phyloP scores from a whole-genome alignment of 768 basidiomycete species.

The Xerocomellus chrysenteron region DNA sequence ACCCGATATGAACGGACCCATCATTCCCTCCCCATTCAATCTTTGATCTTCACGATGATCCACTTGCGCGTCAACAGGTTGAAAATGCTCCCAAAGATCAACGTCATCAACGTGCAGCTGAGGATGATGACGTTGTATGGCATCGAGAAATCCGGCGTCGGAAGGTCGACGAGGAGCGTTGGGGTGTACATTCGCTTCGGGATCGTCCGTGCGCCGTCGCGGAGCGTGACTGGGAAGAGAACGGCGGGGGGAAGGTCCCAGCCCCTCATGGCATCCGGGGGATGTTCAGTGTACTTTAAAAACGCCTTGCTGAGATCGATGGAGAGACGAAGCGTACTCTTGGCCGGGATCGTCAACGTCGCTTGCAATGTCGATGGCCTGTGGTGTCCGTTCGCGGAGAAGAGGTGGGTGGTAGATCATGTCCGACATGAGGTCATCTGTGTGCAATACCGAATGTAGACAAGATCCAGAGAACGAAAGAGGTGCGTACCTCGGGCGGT shows the following conservation, averaged over 20 bases:
- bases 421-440: constrained; percentile 64
- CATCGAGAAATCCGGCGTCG: constrained; percentile 99
- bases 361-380: constrained; percentile 72
- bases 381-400: constrained; percentile 14
- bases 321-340: constrained; percentile 58
- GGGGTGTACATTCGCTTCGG: constrained; percentile 67
- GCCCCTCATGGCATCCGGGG: constrained; percentile 91
- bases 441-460: not conserved
- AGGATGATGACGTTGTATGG: constrained; percentile 99
- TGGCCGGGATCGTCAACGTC: constrained; percentile 65
- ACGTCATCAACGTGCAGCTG: constrained; percentile 85
- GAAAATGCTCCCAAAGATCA: constrained; percentile 92
- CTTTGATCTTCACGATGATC: constrained; percentile 47
- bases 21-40: constrained; percentile 4
- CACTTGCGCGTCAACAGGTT: constrained; percentile 83
- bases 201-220: no score
- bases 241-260: constrained; percentile 92
- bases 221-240: no score
- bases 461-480: no score
- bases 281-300: constrained; percentile 92
- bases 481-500: constrained; percentile 42
- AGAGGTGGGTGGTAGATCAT: constrained; percentile 56
- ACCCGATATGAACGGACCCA: no score
- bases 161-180: constrained; percentile 83
- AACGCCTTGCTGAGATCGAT: constrained; percentile 83